Base-by-base conservation (phyloP, 2,329 filamentous ascomycete genomes). In the Aureobasidium namibiae region DNA sequence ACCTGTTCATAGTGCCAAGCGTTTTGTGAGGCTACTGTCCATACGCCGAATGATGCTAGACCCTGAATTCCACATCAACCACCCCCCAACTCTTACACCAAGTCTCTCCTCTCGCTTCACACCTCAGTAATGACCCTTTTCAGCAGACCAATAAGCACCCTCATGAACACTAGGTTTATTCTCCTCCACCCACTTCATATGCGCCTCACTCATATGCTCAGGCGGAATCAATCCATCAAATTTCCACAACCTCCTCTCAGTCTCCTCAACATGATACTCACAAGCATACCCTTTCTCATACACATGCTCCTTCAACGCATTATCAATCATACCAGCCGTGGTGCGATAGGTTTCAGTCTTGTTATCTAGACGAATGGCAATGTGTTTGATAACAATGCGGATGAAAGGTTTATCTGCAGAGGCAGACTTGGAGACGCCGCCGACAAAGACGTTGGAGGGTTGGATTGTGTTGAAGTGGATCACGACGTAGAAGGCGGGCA, bases 401-500 rank as follows among this genome's bases (percentile, higher is more conserved):
- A 76, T 68, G 52, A 75, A 76, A 0, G 74, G 70, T 16, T 59
- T 67, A 10, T 31, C n/a, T n/a, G n/a, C 29, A 31, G 29, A 31
- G 18, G 41, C 33, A 34, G 33, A 9, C 8, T 65, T 62, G 8
- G 64, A 36, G 6, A 67, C 59, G 34, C 69, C 72, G 49, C 71
- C 71, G 18, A 74, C 65, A 62, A 63, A 75, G 53, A 68, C 64
- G 6, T 66, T 65, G 2, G 56, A 58, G 0, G 64, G 60, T 0
- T 65, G 42, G 21, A 74, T 49, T 4, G 66, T 62, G 56, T 73
- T 65, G 68, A 76, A 78, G 54, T 75, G 66, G 6, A 75, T 70
- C 21, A 74, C 69, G 2, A 77, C 75, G 62, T 77, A 78, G 65
- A 78, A 77, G n/a, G 71, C 68, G 0, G 76, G 76, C 1, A 78